Conservation (phyloP, 148 eudicot species). For the Diospyros kaki region DNA sequence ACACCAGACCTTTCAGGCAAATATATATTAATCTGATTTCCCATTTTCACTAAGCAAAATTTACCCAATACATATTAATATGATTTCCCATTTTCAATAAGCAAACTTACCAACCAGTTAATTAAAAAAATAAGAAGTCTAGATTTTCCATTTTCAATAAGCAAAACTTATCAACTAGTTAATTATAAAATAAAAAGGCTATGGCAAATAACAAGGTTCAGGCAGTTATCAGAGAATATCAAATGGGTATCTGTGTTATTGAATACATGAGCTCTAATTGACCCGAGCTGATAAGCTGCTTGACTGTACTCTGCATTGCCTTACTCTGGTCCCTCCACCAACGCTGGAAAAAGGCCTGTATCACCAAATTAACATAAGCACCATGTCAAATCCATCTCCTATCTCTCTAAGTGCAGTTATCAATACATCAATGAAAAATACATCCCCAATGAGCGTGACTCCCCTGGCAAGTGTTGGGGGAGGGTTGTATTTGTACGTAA, state of each 20-base stretch:
- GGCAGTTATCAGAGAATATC: too few species aligned
- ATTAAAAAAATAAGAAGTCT: too few species aligned
- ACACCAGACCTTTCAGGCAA: slow-evolving; percentile 2
- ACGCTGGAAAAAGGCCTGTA: slow-evolving; percentile 90
- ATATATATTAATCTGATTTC: not conserved
- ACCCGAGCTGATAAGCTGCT: slow-evolving; percentile 63
- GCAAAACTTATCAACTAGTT: too few species aligned
- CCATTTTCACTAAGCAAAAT: not conserved
- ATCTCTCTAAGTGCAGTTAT: not conserved
- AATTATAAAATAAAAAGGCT: not conserved
- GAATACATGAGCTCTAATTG: slow-evolving; percentile 85
- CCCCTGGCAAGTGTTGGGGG: too few species aligned
- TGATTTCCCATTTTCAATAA: too few species aligned
- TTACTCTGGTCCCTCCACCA: slow-evolving; percentile 93
- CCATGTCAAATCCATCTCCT: not conserved
- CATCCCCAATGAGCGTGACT: too few species aligned
- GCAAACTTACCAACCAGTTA: too few species aligned
- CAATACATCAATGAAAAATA: too few species aligned
- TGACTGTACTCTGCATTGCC: slow-evolving; percentile 45
- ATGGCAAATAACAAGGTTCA: too few species aligned
- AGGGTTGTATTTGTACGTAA: too few species aligned
- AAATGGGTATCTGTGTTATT: slow-evolving; percentile 2
- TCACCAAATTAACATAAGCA: not conserved
- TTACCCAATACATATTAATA: too few species aligned
- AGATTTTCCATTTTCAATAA: not conserved